Evolutionary conservation across 306 rosid genomes (phyloP).

Genomic region (Argentina anserina): DNA sequence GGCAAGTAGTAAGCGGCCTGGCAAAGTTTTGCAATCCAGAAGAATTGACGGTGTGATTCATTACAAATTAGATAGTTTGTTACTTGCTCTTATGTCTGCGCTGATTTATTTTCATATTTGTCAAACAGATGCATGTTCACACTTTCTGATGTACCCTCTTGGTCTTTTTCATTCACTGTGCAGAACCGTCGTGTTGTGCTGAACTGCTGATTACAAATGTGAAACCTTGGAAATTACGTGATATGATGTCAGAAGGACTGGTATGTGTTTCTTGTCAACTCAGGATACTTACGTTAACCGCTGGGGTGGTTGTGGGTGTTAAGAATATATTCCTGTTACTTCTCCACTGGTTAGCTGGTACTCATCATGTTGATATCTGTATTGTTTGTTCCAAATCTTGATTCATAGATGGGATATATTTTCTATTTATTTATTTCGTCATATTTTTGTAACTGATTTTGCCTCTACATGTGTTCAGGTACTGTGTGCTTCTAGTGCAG

Average conservation of each 20-base stretch:
- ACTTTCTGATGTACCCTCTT: slow-evolving; percentile 9
- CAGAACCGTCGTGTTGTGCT: slow-evolving; percentile 83
- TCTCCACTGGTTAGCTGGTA: neutral
- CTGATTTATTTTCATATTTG: neutral
- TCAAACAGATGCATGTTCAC: neutral
- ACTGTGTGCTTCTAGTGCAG: slow-evolving; percentile 85
- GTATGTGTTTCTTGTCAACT: slow-evolving; percentile 36
- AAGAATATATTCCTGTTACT: neutral
- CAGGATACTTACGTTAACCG: neutral
- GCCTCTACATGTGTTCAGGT: slow-evolving; percentile 44
- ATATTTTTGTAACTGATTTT: neutral
- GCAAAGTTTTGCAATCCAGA: slow-evolving; percentile 83
- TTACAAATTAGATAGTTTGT: slow-evolving; percentile 5
- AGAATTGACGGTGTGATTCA: slow-evolving; percentile 61
- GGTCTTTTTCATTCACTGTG: slow-evolving; percentile 15
- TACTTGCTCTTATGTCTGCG: slow-evolving; percentile 6
- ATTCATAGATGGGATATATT: neutral
- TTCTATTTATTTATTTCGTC: neutral
- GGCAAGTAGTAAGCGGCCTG: slow-evolving; percentile 95
- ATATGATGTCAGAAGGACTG: slow-evolving; percentile 93
- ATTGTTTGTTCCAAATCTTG: neutral
- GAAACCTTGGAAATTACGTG: slow-evolving; percentile 95
- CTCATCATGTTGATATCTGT: neutral
- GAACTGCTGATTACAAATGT: slow-evolving; percentile 92
- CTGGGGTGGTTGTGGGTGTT: slow-evolving; percentile 4